Percentiles rank a stretch among this genome's conserved stretches.
phyloP scores from a whole-genome alignment of 2,329 filamentous ascomycete species.

The Colletotrichum caudatum region DNA sequence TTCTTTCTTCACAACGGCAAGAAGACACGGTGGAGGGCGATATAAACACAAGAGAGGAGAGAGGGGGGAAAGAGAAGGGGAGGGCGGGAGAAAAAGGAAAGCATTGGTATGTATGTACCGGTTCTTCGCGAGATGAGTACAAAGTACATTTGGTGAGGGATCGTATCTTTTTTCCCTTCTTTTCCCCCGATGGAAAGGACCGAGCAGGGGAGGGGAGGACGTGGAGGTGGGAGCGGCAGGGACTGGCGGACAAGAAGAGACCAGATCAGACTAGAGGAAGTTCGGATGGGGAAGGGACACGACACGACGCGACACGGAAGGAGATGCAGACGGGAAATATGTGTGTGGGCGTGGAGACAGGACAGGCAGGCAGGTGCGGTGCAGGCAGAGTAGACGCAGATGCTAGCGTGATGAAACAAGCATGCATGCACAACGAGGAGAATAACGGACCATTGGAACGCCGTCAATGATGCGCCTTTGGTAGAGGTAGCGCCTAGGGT shows the following conservation, averaged over 20 bases:
- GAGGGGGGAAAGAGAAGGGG: constrained; percentile 1
- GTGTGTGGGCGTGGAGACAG: constrained; percentile 1
- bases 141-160: constrained; percentile 12
- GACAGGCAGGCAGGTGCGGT: background rate
- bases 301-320: constrained; percentile 1
- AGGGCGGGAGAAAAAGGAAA: constrained; percentile 37
- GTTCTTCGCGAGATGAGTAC: constrained; percentile 16
- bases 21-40: constrained; percentile 6
- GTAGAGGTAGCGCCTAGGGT: constrained; percentile 21
- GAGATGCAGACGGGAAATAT: background rate
- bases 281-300: constrained; percentile 5
- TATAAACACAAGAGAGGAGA: constrained; percentile 12
- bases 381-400: constrained; percentile 10
- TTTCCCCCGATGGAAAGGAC: background rate
- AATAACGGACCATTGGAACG: constrained; percentile 36
- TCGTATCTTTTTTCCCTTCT: background rate
- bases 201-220: constrained; percentile 2
- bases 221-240: background rate
- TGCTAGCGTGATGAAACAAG: constrained; percentile 40
- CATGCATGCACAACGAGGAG: constrained; percentile 29
- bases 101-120: constrained; percentile 34
- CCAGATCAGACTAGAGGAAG: constrained; percentile 11
- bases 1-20: constrained; percentile 14
- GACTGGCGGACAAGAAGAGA: background rate
- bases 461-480: constrained; percentile 29